Evolutionary conservation across 2,329 filamentous ascomycete genomes (phyloP), one percentile per base, ranked within the genome.

Genomic region (Herpotrichia juniperi): DNA sequence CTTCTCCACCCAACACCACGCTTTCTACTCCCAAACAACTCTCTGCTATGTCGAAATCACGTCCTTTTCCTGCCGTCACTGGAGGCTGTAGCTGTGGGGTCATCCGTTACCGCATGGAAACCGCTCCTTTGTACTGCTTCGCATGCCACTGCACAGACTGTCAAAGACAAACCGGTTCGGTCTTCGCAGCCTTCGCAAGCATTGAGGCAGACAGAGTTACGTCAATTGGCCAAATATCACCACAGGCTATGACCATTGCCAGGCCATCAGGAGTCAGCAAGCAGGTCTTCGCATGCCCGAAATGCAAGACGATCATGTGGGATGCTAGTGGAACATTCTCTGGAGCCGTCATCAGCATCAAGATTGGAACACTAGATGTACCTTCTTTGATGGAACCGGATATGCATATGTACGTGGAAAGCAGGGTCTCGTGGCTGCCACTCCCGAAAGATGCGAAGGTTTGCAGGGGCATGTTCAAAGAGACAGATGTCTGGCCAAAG

Each of bases 141-240:
- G 67, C 67, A 14, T 72, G 69, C 54, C 67, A 72, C 53, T 72
- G 69, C 22, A 26, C 48, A 1, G 62, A 66, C 44, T 72, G 69
- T 48, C 65, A 70, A 34, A 64, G 63, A 19, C 24, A 40, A 7
- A 59, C 62, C 0, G 69, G 69, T 12, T 61, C 59, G 17, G 64
- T 59, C 8, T 72, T 67, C 47, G 51, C 54, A 8, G 49, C 56
- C 1, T 58, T 58, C 14, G 57, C 63, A 1, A 54, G 48, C n/a
- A 69, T 72, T 26, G 68, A 71, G 22, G 14, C 51, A 1, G 61
- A 63, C 35, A 55, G 58, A 25, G 56, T 70, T 50, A 48, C 43
- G 4, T 51, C 63, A 7, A 57, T 63, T 2, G 63, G 66, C 0
- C 24, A 53, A 0, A 51, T 48, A 0, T 48, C 51, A 1, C 67